Evolutionary conservation across 306 rosid genomes (phyloP).

Genomic region (Astragalus glycyphyllos): DNA sequence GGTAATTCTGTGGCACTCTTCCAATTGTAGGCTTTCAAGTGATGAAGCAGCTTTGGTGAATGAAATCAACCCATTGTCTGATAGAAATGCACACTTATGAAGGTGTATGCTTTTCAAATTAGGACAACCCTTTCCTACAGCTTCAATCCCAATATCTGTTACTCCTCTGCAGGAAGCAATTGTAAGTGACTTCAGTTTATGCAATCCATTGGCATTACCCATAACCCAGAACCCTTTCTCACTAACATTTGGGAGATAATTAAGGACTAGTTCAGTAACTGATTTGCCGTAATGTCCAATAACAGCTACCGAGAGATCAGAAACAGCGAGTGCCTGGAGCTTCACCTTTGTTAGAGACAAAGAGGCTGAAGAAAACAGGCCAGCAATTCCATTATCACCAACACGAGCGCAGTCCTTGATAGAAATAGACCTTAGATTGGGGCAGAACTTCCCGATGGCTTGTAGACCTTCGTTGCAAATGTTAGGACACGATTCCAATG

Average conservation of each 20-base stretch:
- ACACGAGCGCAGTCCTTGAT: constrained; percentile 72
- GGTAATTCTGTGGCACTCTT: constrained; percentile 96
- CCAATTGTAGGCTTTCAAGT: constrained; percentile 83
- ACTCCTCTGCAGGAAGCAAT: constrained; percentile 81
- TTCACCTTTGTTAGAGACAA: constrained; percentile 72
- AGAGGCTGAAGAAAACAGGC: constrained; percentile 68
- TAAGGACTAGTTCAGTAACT: constrained; percentile 75
- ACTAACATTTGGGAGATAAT: constrained; percentile 67
- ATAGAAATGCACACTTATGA: constrained; percentile 65
- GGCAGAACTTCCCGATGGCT: constrained; percentile 78
- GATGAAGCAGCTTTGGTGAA: constrained; percentile 71
- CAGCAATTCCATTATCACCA: constrained; percentile 82
- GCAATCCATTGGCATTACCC: constrained; percentile 89
- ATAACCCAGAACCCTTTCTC: constrained; percentile 96
- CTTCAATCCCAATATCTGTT: constrained; percentile 79
- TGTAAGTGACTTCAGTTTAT: constrained; percentile 79
- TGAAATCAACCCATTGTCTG: constrained; percentile 83
- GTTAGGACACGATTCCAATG: constrained; percentile 74
- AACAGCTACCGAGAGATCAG: constrained; percentile 90
- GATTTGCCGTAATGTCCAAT: constrained; percentile 88
- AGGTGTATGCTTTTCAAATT: constrained; percentile 72
- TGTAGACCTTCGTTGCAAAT: constrained; percentile 79
- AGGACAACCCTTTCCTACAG: constrained; percentile 89
- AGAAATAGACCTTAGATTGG: constrained; percentile 67
- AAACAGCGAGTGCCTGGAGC: constrained; percentile 76